Base-by-base conservation (phyloP, 1,284 basidiomycete genomes). In the Cryptococcus sp. region DNA sequence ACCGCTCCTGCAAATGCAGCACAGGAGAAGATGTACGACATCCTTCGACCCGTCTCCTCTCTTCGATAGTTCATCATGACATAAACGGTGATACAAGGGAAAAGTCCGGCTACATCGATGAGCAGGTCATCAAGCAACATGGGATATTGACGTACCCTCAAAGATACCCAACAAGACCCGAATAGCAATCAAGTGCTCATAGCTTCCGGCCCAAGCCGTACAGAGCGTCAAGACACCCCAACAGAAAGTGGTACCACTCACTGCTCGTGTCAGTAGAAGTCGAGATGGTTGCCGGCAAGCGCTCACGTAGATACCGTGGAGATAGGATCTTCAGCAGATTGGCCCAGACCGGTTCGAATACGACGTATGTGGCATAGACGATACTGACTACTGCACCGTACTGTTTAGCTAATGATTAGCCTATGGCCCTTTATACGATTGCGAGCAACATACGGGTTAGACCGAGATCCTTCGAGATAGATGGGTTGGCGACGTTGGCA, bases 1-100 rank as follows among this genome's bases (percentile, higher is more conserved):
- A 70, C 51, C 1, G 58, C 60, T 2, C 67, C 63, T 2, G 56
- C 58, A n/a, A 63, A 22, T 1, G 66, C 65, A 1, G 64, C 57
- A 25, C 59, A 58, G 34, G 61, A 53, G 46, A 68, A 72, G 23
- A 72, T 63, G 57, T 64, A 70, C 21, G 55, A 56, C n/a, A 61
- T 55, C 1, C 70, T 54, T 7, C 49, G 48, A 0, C 56, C 69
- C 14, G 62, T 56, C 50, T 72, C 68, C 14, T 62, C 49, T 2
- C 62, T 54, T 10, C 55, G 54, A 45, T 67, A 67, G 43, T 53
- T 63, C 42, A 56, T 53, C 18, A 62, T 50, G 21, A 66, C 47
- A 46, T 60, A 62, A 18, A 39, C 45, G 25, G 44, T 40, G 37
- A 42, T 49, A 28, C 18, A 41, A 7, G 40, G 24, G 28, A n/a